Percentiles rank a stretch among this genome's conserved stretches.
These are phyloP conservation scores for Singerocomus rubriflavus DNA, from an alignment of 1,284 basidiomycete species.

Conservation along the genomic window DNA sequence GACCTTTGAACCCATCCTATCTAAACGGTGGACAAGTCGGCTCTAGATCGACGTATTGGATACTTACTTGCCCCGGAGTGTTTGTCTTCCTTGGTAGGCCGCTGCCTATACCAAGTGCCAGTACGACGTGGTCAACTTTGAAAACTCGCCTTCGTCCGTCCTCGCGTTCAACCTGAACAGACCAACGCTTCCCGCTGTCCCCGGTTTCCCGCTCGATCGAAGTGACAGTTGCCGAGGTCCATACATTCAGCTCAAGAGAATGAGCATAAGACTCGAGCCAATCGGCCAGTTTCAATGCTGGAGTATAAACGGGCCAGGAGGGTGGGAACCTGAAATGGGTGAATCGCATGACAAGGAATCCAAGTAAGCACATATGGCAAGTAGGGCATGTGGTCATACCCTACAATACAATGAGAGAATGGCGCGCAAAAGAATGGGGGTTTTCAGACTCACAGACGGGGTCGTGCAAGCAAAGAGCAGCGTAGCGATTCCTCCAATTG, in stretches of 20 bases:
- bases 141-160: conserved; percentile 34
- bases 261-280: conserved; percentile 50
- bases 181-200: conserved; percentile 37
- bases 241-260: conserved; percentile 44
- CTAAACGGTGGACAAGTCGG: conserved; percentile 10
- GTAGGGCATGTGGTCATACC: conserved; percentile 37
- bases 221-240: conserved; percentile 39
- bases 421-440: neutral
- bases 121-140: conserved; percentile 37
- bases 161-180: conserved; percentile 35
- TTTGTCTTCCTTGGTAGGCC: conserved; percentile 36
- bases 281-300: conserved; percentile 43
- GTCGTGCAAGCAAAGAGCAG: conserved; percentile 26
- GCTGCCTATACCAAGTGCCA: conserved; percentile 44
- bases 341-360: neutral
- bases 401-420: conserved; percentile 9
- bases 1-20: conserved; percentile 53
- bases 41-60: neutral
- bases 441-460: conserved; percentile 32
- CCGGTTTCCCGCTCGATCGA: conserved; percentile 32
- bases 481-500: conserved; percentile 32
- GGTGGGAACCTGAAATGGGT: conserved; percentile 29
- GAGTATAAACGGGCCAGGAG: conserved; percentile 41
- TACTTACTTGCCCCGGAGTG: conserved; percentile 34
- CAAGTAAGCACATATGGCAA: conserved; percentile 30